A percentile compares a stretch with the other conserved stretches of the same genome.
phyloP scores from a whole-genome alignment of 2,329 filamentous ascomycete genomes.

The Phoma sp. region DNA sequence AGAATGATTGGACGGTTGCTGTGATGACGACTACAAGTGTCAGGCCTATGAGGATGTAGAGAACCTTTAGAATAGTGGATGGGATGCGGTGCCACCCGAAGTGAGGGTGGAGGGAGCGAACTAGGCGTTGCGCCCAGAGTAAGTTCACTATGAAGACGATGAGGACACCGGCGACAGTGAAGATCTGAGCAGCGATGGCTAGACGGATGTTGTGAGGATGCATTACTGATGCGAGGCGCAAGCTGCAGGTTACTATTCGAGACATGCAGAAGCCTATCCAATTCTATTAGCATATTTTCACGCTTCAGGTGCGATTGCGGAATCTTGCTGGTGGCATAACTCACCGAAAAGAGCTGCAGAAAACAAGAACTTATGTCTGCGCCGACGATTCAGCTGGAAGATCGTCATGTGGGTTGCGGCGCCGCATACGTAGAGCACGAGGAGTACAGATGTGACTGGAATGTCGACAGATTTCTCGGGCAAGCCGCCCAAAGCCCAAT shows the following conservation, averaged over 20 bases:
- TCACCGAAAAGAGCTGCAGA: constrained; percentile 47
- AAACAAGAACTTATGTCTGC: constrained; percentile 52
- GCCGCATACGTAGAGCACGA: constrained; percentile 47
- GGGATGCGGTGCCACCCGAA: constrained; percentile 70
- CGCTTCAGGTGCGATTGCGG: background rate
- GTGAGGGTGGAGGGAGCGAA: constrained; percentile 74
- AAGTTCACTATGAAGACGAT: constrained; percentile 80
- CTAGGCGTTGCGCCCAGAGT: constrained; percentile 58
- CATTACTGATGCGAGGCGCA: constrained; percentile 43
- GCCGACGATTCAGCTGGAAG: constrained; percentile 47
- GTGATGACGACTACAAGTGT: constrained; percentile 72
- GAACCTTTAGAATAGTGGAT: constrained; percentile 60
- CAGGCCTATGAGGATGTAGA: constrained; percentile 65
- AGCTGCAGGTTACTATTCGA: constrained; percentile 48
- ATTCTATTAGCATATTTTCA: too few relatives aligned
- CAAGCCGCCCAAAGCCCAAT: constrained; percentile 46
- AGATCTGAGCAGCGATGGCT: constrained; percentile 67
- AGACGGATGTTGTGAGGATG: constrained; percentile 52
- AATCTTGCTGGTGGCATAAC: too few relatives aligned
- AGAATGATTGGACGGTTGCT: constrained; percentile 69
- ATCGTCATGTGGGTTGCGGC: constrained; percentile 52
- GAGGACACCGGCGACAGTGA: constrained; percentile 76
- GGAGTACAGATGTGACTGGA: constrained; percentile 50
- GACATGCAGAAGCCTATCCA: constrained; percentile 52
- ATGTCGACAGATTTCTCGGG: constrained; percentile 47